Evolutionary conservation across 306 rosid species (phyloP), one percentile per base, ranked within the genome.

Genomic region (Dryas alaskensis): DNA sequence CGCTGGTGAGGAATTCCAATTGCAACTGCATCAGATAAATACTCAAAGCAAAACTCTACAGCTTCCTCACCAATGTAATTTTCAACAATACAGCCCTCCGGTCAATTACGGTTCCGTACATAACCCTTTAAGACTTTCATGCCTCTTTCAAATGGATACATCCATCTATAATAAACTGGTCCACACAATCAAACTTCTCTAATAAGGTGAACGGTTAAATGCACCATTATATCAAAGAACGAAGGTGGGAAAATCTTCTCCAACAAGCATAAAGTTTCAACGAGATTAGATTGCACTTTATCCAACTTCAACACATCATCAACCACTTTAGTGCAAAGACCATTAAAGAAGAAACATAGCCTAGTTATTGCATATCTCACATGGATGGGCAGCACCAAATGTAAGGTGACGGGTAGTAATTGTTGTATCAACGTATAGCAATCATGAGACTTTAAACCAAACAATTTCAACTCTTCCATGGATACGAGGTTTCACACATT

Each of bases 171-270:
- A 13, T 31, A 31, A 31, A 31, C 8, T 3, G 10, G 55, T 45
- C 55, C 70, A 46, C 70, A n/a, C 6, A 66, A 19, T 22, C 44
- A 4, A n/a, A 65, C 39, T 19, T 65, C 54, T 19, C 63, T 31
- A 3, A 70, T 49, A 4, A 70, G 22, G 8, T 70, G 50, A 11
- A 70, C 31, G 1, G 63, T 52, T 37, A 70, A 55, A 13, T 50
- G 74, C 1, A 70, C 17, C 63, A 52, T 70, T 3, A 53, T 70
- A 8, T 53, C 27, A 8, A 70, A 70, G 5, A 70, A 70, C 0
- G 27, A 31, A 1, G 48, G 73, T 3, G 50, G 27, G 14, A 69
- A 49, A 52, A 11, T 51, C 31, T 13, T 69, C 39, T 69, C 62
- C 5, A 69, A 31, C 19, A 69, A 12, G 14, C 49, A 69, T 13